Conservation (phyloP, 1,284 basidiomycete genomes). For the Lentinula novae-zelandiae region DNA sequence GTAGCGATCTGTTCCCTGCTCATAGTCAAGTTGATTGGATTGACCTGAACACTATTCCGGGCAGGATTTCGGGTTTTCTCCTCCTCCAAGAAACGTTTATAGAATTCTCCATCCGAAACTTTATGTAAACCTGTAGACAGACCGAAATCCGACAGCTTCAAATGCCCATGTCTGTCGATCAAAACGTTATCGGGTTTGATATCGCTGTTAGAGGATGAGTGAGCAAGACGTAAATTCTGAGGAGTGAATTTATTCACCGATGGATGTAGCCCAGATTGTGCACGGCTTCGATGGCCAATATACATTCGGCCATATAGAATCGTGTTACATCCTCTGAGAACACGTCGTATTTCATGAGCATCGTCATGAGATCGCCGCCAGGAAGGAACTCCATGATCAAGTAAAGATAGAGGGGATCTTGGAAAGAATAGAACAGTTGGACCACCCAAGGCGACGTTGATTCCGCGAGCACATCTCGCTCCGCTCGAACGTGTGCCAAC, state of each 20-base stretch:
- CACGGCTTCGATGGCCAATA: constrained; percentile 96
- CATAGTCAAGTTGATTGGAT: constrained; percentile 94
- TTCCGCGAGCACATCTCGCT: constrained; percentile 96
- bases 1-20: constrained; percentile 94
- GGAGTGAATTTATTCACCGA: constrained; percentile 49
- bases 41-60: constrained; percentile 93
- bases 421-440: constrained; percentile 98
- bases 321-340: constrained; percentile 98
- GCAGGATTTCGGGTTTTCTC: constrained; percentile 57
- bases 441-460: constrained; percentile 98
- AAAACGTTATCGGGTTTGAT: constrained; percentile 99
- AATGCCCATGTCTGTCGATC: constrained; percentile 94
- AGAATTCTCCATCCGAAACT: constrained; percentile 92
- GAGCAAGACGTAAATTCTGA: constrained; percentile 1
- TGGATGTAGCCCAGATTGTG: constrained; percentile 99
- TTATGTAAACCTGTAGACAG: constrained; percentile 98
- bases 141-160: constrained; percentile 98
- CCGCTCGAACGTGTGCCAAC: constrained; percentile 74
- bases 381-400: constrained; percentile 99
- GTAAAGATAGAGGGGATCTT: constrained; percentile 94
- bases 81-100: constrained; percentile 81
- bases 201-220: constrained; percentile 53
- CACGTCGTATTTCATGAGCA: constrained; percentile 99
- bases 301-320: constrained; percentile 99
- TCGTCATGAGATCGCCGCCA: constrained; percentile 97